Percentiles rank a stretch among this genome's conserved stretches.
Evolutionary conservation across 2,329 filamentous ascomycete genomes (phyloP).

Genomic region (Hyphodiscus sp.): DNA sequence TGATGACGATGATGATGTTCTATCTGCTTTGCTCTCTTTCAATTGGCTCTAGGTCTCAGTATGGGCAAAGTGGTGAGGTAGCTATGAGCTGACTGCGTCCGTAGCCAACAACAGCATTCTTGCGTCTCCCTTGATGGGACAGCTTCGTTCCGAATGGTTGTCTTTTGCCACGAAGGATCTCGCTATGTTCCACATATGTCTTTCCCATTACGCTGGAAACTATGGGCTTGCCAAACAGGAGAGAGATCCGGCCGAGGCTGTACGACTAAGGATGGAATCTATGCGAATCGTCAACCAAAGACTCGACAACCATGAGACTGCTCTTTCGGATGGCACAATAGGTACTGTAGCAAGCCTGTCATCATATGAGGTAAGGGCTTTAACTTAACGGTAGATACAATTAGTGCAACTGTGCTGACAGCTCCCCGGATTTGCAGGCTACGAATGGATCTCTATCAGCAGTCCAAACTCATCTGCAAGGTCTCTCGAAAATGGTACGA

Average conservation of each 20-base stretch:
- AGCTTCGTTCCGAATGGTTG: slow-evolving; percentile 13
- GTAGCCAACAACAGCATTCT: slow-evolving; percentile 6
- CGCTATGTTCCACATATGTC: slow-evolving; percentile 11
- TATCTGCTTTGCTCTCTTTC: background rate
- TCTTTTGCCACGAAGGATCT: slow-evolving; percentile 9
- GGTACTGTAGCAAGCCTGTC: slow-evolving; percentile 13
- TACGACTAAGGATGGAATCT: slow-evolving; percentile 12
- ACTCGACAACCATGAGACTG: slow-evolving; percentile 1
- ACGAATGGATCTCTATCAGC: slow-evolving; percentile 8
- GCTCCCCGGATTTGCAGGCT: slow-evolving; percentile 2
- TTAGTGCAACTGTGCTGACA: background rate
- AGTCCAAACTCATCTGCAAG: slow-evolving; percentile 8
- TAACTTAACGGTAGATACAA: background rate
- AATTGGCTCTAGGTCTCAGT: too few relatives aligned
- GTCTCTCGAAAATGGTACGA: slow-evolving; percentile 8
- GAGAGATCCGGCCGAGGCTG: slow-evolving; percentile 11
- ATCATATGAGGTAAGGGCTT: slow-evolving; percentile 13
- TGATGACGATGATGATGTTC: background rate
- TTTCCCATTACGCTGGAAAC: slow-evolving; percentile 16
- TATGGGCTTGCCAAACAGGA: slow-evolving; percentile 7
- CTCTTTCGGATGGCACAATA: slow-evolving; percentile 9
- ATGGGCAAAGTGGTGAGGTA: too few relatives aligned
- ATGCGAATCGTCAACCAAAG: slow-evolving; percentile 15
- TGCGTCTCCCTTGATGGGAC: slow-evolving; percentile 10
- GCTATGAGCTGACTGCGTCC: background rate